Conservation (phyloP, 805 yeast genomes). For the Zygotorulaspora chibaensis region DNA sequence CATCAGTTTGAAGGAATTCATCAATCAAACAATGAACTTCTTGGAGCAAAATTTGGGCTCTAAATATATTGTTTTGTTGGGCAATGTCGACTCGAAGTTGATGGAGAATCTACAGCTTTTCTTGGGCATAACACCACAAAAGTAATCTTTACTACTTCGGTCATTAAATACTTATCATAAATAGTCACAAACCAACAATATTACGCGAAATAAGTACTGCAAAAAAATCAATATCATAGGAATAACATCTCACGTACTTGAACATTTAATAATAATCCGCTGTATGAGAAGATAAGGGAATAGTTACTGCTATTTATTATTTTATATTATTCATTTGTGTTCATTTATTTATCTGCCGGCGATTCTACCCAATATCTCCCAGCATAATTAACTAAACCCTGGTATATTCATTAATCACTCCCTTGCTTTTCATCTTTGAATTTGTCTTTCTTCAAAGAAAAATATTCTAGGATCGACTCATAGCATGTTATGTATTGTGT, state of each 20-base stretch:
- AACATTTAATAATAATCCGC: too few species aligned
- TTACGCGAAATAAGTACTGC: too few species aligned
- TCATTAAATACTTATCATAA: too few species aligned
- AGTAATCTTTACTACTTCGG: neutral
- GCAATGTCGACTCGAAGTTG: slow-evolving; percentile 19
- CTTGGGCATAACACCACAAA: slow-evolving; percentile 15
- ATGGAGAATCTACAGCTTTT: slow-evolving; percentile 30
- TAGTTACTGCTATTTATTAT: neutral
- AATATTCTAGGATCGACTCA: slow-evolving; percentile 43
- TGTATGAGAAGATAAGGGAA: too few species aligned
- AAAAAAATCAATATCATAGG: too few species aligned
- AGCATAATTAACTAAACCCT: neutral
- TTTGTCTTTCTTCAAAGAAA: slow-evolving; percentile 20
- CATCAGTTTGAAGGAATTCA: slow-evolving; percentile 44
- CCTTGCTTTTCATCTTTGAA: neutral
- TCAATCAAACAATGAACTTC: slow-evolving; percentile 34
- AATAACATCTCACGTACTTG: too few species aligned
- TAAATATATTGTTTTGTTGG: slow-evolving; percentile 23
- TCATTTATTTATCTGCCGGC: neutral
- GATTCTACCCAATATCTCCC: neutral
- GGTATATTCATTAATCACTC: neutral
- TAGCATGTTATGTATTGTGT: slow-evolving; percentile 70
- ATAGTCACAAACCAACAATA: too few species aligned
- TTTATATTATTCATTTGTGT: neutral
- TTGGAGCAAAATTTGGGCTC: slow-evolving; percentile 28